Conservation (phyloP, 192 early-diverging fungal species). For the Coemansia sp. region DNA sequence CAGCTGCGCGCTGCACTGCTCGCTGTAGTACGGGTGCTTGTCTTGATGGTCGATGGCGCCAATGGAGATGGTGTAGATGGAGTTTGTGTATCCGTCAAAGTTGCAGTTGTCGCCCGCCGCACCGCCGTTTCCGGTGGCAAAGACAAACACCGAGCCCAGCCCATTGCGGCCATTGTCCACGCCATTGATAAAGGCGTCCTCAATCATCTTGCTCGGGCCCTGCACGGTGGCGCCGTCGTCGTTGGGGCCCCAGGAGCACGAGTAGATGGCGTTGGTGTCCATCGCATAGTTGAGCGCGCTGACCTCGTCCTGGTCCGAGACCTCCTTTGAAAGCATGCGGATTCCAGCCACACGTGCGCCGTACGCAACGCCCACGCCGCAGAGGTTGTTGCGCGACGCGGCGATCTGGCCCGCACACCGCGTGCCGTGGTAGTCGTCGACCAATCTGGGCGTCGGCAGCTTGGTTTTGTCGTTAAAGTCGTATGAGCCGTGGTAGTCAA, state of each 20-base stretch:
- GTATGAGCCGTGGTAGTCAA: conserved; percentile 88
- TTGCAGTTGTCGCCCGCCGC: conserved; percentile 85
- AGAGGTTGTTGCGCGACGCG: conserved; percentile 83
- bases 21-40: conserved; percentile 80
- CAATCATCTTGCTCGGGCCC: conserved; percentile 73
- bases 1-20: conserved; percentile 84
- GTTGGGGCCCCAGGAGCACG: conserved; percentile 92
- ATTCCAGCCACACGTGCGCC: conserved; percentile 82
- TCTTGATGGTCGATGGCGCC: conserved; percentile 78
- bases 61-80: conserved; percentile 91
- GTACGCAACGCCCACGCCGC: conserved; percentile 92
- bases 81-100: conserved; percentile 95
- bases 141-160: conserved; percentile 86
- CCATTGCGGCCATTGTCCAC: conserved; percentile 79
- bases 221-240: conserved; percentile 86
- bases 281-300: conserved; percentile 83
- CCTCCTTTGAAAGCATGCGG: conserved; percentile 81
- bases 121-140: conserved; percentile 93
- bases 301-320: conserved; percentile 94
- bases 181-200: conserved; percentile 85
- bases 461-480: conserved; percentile 86
- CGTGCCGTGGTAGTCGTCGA: conserved; percentile 91
- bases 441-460: conserved; percentile 68
- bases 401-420: conserved; percentile 98
- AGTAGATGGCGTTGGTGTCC: conserved; percentile 92